Percentiles rank a stretch among this genome's conserved stretches.
Evolutionary conservation across 345 rosid genomes (phyloP).

Genomic region (Eucalyptus paniculata): DNA sequence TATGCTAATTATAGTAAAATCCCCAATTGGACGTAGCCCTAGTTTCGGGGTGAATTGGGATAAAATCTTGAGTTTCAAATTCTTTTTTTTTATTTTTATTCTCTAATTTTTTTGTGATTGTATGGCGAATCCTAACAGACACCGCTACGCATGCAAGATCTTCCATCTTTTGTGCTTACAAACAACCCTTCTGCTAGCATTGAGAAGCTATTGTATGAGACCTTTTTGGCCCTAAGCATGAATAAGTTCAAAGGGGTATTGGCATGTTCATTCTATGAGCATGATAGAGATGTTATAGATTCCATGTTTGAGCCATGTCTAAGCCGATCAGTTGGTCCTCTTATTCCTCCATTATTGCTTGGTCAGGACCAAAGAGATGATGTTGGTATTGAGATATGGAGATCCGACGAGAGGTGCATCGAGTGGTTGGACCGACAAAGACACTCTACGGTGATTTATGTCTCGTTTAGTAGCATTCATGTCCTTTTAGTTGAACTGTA

Average conservation of each 20-base stretch:
- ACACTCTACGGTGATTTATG: not conserved
- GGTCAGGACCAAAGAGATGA: not conserved
- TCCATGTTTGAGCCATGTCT: not conserved
- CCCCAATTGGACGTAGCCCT: no score
- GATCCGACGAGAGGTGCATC: not conserved
- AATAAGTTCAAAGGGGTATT: not conserved
- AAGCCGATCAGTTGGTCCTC: not conserved
- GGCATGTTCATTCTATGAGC: not conserved
- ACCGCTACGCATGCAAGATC: not conserved
- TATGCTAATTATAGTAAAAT: no score
- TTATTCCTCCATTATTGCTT: not conserved
- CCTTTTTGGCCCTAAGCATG: no score
- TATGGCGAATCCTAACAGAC: no score
- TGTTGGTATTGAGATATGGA: not conserved
- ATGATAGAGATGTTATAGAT: not conserved
- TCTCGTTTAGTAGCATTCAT: not conserved
- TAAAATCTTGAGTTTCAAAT: no score
- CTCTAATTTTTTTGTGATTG: no score
- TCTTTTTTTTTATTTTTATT: no score
- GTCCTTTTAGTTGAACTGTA: not conserved
- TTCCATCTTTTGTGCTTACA: not conserved
- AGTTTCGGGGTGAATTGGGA: no score
- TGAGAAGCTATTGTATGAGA: not conserved
- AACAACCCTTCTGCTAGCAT: not conserved
- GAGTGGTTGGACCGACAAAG: not conserved